Evolutionary conservation across 768 basidiomycete species (phyloP), one percentile per base, ranked within the genome.

Genomic region (Tubosaeta brunneosetosa): DNA sequence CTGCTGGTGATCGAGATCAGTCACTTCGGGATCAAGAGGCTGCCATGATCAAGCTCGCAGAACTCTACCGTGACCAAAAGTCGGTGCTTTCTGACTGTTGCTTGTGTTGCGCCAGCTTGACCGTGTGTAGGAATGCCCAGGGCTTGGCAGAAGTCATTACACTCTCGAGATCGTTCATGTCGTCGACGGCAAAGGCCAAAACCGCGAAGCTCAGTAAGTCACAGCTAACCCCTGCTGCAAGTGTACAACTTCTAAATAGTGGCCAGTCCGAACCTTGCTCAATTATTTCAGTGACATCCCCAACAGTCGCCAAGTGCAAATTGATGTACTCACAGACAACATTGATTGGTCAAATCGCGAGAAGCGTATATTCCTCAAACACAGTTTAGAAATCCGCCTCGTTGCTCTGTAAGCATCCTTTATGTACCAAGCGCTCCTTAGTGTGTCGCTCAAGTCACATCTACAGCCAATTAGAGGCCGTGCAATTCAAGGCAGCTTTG

Each of bases 181-280:
- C 90, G 0, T 87, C 88, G n/a, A 90, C 92, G 0, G 94, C 94
- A 14, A 97, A 97, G 71, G 94, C 94, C 1, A 97, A 97, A 71
- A 97, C 95, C 0, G 94, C 94, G 3, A 95, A 95, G 73, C 83
- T 97, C 57, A 95, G 93, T 93, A 56, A 60, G 53, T 45, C 14
- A 31, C 40, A 37, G 29, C 10, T 44, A 22, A 22, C 22, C 16
- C 46, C 26, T 22, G 4, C 44, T 25, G 16, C n/a, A 2, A 0
- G 12, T 13, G 22, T n/a, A 9, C 22, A 8, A 7, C 22, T 9
- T 47, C 19, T 38, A 26, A 44, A 16, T 33, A 22, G 44, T 22
- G 16, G 11, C 43, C 56, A 97, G 94, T 97, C 72, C 85, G 95
- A 40, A 95, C 94, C 12, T 79, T 99, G 42, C 89, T 98, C 61